phyloP scores from a whole-genome alignment of 225 moss, liverwort and hornwort genomes.

The Physcomitrellopsis africana region DNA sequence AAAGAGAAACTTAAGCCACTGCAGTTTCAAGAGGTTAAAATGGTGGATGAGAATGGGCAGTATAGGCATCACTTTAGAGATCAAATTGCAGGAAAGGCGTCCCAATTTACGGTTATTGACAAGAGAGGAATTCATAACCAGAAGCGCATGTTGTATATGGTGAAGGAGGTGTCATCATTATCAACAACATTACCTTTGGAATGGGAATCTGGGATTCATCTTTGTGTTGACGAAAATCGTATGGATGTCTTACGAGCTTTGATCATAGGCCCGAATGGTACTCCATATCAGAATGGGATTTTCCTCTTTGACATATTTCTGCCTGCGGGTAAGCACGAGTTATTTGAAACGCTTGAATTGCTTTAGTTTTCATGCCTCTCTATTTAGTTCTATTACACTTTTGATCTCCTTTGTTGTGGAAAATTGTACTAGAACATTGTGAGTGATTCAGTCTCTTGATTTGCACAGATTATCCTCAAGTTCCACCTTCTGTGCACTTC shows the following conservation, averaged over 20 bases:
- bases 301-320: constrained; percentile 84
- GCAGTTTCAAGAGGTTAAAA: constrained; percentile 74
- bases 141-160: constrained; percentile 81
- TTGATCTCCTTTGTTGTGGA: no score
- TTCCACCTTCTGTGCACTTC: constrained; percentile 79
- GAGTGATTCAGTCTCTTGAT: neutral
- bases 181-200: constrained; percentile 84
- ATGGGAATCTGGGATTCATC: constrained; percentile 86
- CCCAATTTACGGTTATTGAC: constrained; percentile 64
- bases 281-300: constrained; percentile 87
- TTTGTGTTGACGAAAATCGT: constrained; percentile 76
- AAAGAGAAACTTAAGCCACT: constrained; percentile 67
- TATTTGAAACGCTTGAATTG: neutral
- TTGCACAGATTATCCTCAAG: constrained; percentile 75
- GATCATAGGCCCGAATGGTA: constrained; percentile 78
- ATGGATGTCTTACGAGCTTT: constrained; percentile 80
- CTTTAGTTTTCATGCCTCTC: neutral
- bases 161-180: constrained; percentile 82
- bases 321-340: constrained; percentile 56
- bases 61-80: constrained; percentile 71
- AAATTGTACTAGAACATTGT: no score
- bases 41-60: constrained; percentile 73
- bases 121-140: constrained; percentile 77
- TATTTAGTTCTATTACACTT: neutral
- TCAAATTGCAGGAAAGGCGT: constrained; percentile 62